Evolutionary conservation across 768 basidiomycete genomes (phyloP).

Genomic region (Omphalotus guepiniiformis): DNA sequence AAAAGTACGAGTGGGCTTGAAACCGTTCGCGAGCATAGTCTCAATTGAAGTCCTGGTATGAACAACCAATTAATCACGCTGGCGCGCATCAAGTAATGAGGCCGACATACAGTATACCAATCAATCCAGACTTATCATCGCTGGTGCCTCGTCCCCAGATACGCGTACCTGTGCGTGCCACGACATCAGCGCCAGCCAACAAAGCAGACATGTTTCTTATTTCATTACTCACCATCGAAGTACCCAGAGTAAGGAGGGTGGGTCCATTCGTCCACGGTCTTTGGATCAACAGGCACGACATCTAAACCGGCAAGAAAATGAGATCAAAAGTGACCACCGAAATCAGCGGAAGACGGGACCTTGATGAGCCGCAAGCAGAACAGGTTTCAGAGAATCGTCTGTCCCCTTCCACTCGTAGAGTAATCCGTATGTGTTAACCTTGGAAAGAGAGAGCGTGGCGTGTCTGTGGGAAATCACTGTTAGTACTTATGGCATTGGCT

Average conservation of each 20-base stretch:
- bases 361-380: conserved; percentile 51
- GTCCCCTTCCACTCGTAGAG: conserved; percentile 55
- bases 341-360: conserved; percentile 21
- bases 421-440: conserved; percentile 55
- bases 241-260: conserved; percentile 48
- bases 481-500: neutral
- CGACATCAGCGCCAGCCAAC: too few species aligned
- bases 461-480: conserved; percentile 4
- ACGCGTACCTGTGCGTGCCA: conserved; percentile 33
- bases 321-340: neutral
- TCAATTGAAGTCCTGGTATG: conserved; percentile 12
- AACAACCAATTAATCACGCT: neutral
- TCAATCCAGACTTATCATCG: conserved; percentile 51
- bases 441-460: conserved; percentile 11
- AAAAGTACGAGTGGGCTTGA: conserved; percentile 18
- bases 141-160: conserved; percentile 53
- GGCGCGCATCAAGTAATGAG: neutral
- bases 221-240: conserved; percentile 34
- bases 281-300: conserved; percentile 49
- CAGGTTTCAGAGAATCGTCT: conserved; percentile 43
- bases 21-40: conserved; percentile 11
- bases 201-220: too few species aligned
- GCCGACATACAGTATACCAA: conserved; percentile 29
- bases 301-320: conserved; percentile 30
- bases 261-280: conserved; percentile 41